These are phyloP conservation scores for Ilex aquifolium DNA, from an alignment of 257 asterid genomes.

Conservation along the genomic window DNA sequence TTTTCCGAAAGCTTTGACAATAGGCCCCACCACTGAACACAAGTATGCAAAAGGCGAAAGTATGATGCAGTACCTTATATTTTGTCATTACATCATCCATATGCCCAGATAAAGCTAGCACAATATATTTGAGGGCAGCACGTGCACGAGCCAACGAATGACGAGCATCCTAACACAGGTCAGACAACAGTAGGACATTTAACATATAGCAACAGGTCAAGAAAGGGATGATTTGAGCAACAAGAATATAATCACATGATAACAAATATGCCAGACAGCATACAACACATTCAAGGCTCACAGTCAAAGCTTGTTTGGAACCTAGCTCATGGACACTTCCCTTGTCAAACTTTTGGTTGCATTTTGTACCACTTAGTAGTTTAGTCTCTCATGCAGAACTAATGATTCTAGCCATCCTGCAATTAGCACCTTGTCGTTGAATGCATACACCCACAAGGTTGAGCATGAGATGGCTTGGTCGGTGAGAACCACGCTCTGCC, in stretches of 20 bases:
- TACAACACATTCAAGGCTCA: background rate
- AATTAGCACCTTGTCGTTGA: background rate
- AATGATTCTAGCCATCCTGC: background rate
- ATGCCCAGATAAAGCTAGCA: constrained; percentile 85
- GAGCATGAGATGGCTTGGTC: too few species aligned
- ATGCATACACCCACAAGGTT: too few species aligned
- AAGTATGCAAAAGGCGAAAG: background rate
- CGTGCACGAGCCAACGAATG: constrained; percentile 66
- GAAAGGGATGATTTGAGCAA: background rate
- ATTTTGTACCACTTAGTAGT: background rate
- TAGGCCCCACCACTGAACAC: background rate
- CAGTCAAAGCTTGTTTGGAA: background rate
- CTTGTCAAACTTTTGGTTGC: too few species aligned
- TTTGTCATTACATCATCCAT: constrained; percentile 82
- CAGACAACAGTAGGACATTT: background rate
- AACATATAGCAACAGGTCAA: too few species aligned
- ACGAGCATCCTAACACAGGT: constrained; percentile 52
- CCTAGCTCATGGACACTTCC: background rate
- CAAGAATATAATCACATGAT: background rate
- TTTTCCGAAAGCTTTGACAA: background rate
- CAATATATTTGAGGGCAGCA: constrained; percentile 85
- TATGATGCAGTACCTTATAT: constrained; percentile 55
- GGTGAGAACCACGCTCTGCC: background rate
- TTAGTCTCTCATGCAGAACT: background rate
- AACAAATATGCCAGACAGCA: background rate